Evolutionary conservation across 2,329 filamentous ascomycete genomes (phyloP).

Genomic region (Nannizziopsis arthrosporioides): DNA sequence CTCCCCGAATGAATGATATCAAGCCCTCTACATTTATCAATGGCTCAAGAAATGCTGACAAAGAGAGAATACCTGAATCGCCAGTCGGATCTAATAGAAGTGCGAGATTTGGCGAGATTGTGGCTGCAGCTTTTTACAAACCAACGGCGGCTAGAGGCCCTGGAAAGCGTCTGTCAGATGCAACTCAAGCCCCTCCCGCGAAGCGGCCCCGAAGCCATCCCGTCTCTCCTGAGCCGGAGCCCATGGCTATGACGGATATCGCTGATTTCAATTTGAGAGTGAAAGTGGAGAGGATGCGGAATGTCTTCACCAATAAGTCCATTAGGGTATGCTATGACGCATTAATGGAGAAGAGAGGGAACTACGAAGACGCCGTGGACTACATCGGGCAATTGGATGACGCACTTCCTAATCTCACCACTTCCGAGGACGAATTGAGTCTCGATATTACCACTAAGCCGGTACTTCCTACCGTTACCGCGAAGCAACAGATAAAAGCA

Average conservation of each 20-base stretch:
- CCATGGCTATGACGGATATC: constrained; percentile 41
- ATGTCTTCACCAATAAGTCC: constrained; percentile 37
- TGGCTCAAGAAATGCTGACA: constrained; percentile 31
- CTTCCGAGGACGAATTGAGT: constrained; percentile 34
- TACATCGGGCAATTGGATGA: constrained; percentile 35
- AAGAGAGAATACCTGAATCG: constrained; percentile 31
- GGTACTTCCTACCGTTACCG: constrained; percentile 21
- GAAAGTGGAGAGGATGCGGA: constrained; percentile 44
- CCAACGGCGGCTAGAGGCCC: constrained; percentile 18
- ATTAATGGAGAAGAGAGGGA: constrained; percentile 40
- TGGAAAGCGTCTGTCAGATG: constrained; percentile 33
- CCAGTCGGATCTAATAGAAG: constrained; percentile 23
- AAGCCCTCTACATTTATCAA: constrained; percentile 47
- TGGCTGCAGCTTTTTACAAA: constrained; percentile 33
- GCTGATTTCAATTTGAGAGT: constrained; percentile 38
- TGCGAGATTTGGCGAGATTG: constrained; percentile 35
- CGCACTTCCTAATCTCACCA: constrained; percentile 21
- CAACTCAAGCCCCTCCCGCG: constrained; percentile 20
- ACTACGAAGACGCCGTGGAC: constrained; percentile 45
- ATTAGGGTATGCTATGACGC: constrained; percentile 41
- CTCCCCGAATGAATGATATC: constrained; percentile 44
- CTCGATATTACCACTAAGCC: constrained; percentile 13
- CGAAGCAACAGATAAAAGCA: constrained; percentile 44
- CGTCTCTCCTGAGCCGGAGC: constrained; percentile 15
- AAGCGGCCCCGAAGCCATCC: constrained; percentile 23